Evolutionary conservation across 2,329 filamentous ascomycete genomes (phyloP).

Genomic region (Hypoxylon sp.): DNA sequence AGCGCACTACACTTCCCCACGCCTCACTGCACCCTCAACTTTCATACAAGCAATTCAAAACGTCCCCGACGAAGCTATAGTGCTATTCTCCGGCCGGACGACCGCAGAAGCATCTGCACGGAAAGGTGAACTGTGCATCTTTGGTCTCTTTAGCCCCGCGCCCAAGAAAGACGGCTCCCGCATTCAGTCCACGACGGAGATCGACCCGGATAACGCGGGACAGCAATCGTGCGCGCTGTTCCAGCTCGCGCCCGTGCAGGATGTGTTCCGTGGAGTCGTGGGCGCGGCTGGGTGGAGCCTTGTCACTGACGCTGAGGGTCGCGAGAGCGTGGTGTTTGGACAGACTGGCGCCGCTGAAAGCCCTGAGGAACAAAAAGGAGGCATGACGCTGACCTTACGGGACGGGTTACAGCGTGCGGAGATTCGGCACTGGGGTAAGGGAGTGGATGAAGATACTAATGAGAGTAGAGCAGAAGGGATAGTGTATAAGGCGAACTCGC

Average conservation of each 20-base stretch:
- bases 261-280: constrained; percentile 25
- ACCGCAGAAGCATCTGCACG: too few relatives aligned
- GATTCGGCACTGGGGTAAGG: constrained; percentile 15
- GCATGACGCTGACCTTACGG: constrained; percentile 13
- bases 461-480: neutral
- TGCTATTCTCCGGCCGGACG: constrained; percentile 22
- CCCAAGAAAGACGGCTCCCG: constrained; percentile 22
- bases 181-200: constrained; percentile 13
- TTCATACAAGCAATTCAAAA: constrained; percentile 9
- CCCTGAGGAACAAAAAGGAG: neutral
- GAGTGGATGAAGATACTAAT: neutral
- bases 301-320: constrained; percentile 6
- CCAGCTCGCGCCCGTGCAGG: constrained; percentile 32
- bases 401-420: constrained; percentile 16
- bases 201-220: constrained; percentile 1
- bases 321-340: constrained; percentile 19
- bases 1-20: neutral
- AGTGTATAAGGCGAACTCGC: constrained; percentile 17
- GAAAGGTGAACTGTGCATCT: constrained; percentile 13
- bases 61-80: constrained; percentile 24
- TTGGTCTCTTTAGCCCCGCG: constrained; percentile 26
- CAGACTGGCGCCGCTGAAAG: neutral
- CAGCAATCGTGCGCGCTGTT: constrained; percentile 22
- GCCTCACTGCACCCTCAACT: neutral
- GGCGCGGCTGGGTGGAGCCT: constrained; percentile 20